Conservation (phyloP, 257 asterid species). For the Solanum sejunctum region DNA sequence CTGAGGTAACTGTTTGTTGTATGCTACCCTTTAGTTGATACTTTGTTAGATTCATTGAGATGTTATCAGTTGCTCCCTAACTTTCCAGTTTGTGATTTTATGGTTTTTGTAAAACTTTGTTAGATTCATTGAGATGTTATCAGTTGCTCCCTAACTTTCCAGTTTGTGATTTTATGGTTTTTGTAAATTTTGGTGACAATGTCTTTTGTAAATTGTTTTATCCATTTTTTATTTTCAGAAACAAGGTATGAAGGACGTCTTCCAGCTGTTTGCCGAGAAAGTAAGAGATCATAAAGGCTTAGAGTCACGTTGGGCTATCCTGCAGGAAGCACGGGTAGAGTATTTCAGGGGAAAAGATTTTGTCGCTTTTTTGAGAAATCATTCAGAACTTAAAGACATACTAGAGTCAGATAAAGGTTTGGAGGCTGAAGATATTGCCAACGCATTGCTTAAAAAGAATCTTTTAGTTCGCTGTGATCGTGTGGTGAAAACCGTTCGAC, state of each 20-base stretch:
- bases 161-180: background rate
- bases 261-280: conserved; percentile 87
- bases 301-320: conserved; percentile 97
- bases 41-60: background rate
- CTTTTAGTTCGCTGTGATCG: conserved; percentile 96
- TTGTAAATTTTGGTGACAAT: background rate
- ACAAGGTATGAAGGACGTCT: conserved; percentile 62
- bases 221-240: conserved; percentile 42
- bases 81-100: background rate
- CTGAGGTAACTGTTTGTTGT: background rate
- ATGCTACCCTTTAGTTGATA: background rate
- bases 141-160: background rate
- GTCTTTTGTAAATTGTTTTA: background rate
- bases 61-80: background rate
- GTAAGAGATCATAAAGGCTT: conserved; percentile 90
- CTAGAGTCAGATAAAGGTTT: conserved; percentile 63
- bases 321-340: conserved; percentile 96
- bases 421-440: conserved; percentile 74
- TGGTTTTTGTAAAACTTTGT: background rate
- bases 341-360: conserved; percentile 94
- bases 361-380: conserved; percentile 64
- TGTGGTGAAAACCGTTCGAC: conserved; percentile 88
- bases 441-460: conserved; percentile 60
- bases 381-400: conserved; percentile 62
- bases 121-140: background rate